Evolutionary conservation across 345 rosid genomes (phyloP), one percentile per base, ranked within the genome.

Genomic region (Brassica nigra): DNA sequence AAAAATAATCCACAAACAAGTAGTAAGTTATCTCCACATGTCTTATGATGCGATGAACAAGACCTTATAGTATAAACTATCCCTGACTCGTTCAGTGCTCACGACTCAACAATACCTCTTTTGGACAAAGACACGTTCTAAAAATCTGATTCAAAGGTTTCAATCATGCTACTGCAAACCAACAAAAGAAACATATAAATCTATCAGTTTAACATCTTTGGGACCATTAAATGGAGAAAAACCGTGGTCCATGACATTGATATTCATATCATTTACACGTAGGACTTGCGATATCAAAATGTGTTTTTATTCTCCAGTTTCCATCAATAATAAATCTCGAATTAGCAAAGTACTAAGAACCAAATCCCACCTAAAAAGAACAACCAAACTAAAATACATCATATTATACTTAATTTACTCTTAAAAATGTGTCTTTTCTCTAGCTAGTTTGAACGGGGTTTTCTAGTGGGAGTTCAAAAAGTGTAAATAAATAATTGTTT

Each of bases 251-350:
- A 5, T 70, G 83, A 75, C 30, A 54, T 75, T 75, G 76, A 80
- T 63, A 75, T 80, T 66, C 73, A 76, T 81, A 36, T 81, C 77
- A 75, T 76, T 76, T 70, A 81, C 83, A 81, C 83, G 80, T 71
- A 76, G 30, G 73, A 66, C 10, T 34, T 62, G 68, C 73, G 70
- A 76, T 80, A 70, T 54, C 71, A 10, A 71, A 65, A 58, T 42
- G 8, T 65, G 37, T 36, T 70, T 18, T 18, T 18, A 18, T 18
- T 18, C 18, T 71, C 49, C 77, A 42, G 4, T 64, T 33, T 15
- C 63, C 8, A 74, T 80, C 82, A 74, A 33, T 61, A 63, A 73
- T 79, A 71, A 69, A 52, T 63, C 80, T 76, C 65, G 57, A 81
- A 76, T 76, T 81, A 81, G 84, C 70, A 71, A 66, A 66, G 77